A percentile compares a stretch with the other conserved stretches of the same genome.
These are phyloP conservation scores for Chlorella sorokiniana DNA, from an alignment of 139 green algal species.

Conservation along the genomic window DNA sequence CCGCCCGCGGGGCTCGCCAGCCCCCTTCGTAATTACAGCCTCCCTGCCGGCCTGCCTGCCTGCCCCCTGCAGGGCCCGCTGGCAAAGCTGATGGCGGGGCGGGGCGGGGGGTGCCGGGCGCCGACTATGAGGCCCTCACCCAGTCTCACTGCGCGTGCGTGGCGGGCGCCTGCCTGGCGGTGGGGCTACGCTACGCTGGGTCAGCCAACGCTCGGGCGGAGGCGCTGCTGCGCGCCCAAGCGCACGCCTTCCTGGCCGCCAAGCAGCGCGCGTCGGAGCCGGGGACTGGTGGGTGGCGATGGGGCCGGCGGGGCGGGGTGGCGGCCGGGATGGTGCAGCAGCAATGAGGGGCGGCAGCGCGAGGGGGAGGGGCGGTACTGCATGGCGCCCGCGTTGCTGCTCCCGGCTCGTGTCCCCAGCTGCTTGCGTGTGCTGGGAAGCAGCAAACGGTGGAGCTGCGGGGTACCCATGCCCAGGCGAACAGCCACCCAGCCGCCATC, in stretches of 20 bases:
- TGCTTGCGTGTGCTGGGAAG: not conserved
- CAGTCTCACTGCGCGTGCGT: slow-evolving; percentile 62
- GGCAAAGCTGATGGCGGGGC: slow-evolving; percentile 8
- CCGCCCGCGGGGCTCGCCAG: not conserved
- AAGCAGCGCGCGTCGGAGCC: slow-evolving; percentile 67
- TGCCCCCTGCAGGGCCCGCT: not conserved
- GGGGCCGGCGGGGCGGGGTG: not conserved
- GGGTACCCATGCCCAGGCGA: not conserved
- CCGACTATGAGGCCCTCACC: slow-evolving; percentile 12
- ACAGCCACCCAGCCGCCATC: not conserved
- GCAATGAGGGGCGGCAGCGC: too few relatives aligned
- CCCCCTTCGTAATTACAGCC: not conserved
- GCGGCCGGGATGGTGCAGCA: not conserved
- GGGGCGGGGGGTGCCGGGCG: not conserved
- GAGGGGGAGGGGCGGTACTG: too few relatives aligned
- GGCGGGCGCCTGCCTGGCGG: slow-evolving; percentile 83
- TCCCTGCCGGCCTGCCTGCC: not conserved
- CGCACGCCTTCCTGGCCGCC: slow-evolving; percentile 68
- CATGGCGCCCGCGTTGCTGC: too few relatives aligned
- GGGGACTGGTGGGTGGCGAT: slow-evolving; percentile 6
- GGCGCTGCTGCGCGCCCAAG: slow-evolving; percentile 61
- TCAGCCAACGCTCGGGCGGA: slow-evolving; percentile 54
- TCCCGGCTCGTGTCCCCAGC: too few relatives aligned
- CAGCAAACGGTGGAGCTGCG: not conserved
- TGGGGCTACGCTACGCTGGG: slow-evolving; percentile 89